Base-by-base conservation (phyloP, 495 filamentous ascomycete species). In the Penicillium coprophilum region DNA sequence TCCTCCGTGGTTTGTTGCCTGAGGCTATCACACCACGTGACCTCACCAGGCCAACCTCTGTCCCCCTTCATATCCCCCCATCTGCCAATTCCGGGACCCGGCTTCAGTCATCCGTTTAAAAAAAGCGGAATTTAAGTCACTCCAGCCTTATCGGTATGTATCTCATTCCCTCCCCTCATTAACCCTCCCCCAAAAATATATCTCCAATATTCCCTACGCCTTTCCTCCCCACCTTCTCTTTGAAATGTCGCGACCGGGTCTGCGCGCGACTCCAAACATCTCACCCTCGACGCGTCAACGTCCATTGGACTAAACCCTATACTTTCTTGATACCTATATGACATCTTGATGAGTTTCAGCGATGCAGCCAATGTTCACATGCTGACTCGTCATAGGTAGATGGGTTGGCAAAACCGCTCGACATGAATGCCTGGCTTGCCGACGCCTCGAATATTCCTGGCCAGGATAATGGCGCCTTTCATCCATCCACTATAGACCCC, bases 391-490 rank as follows among this genome's bases (percentile, higher is more conserved):
- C 62, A 43, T 41, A 55, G 59, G 61, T 75, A 83, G 82, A 84
- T 84, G 82, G 82, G 81, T 80, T 72, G 74, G 78, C 71, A 72
- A 73, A 72, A 68, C 65, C 68, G 69, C 73, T 71, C 73, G 83
- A 83, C 79, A 91, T 90, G 87, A 91, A 87, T 81, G 83, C 84
- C 76, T 90, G 88, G 88, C 86, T 87, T 77, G 86, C 86, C 78
- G 87, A 91, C 77, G 82, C 80, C 82, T 82, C 86, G 76, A 77
- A 80, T 67, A 70, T 80, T 57, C 84, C 83, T 65, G 87, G 83
- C 74, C 84, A 87, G 80, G 87, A 90, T 78, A 87, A 85, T 83
- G 87, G 86, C 75, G 85, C 81, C 73, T 91, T 90, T 71, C 82
- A 85, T 61, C 69, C 77, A 55, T 71, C 77, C 50, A 76, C 73